Evolutionary conservation across 2,329 filamentous ascomycete species (phyloP), one percentile per base, ranked within the genome.

Genomic region (Cadophora luteo-olivacea): DNA sequence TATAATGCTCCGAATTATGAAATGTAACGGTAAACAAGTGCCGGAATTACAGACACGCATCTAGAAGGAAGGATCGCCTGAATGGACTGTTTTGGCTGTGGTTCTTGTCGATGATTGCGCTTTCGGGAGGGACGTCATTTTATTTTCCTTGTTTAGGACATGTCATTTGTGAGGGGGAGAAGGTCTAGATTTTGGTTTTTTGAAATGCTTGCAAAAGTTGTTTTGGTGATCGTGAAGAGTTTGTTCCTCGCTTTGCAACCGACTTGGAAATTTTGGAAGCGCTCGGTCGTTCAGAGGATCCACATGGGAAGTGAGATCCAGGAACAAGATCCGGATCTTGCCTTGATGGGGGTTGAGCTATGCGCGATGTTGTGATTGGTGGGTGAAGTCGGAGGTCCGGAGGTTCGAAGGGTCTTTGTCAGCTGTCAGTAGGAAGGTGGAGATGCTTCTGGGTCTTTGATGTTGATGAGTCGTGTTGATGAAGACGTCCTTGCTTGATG

Each of bases 41-140:
- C 51, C 51, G 51, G 51, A 54, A 54, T 54, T 54, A 54, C 51
- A 54, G 51, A 54, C 22, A 32, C 51, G 51, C 51, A 54, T 54
- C 51, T 54, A 54, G 51, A 54, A 54, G 51, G 51, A 32, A 2
- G 11, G 51, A 54, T 54, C 51, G 51, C 32, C 51, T 49, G 51
- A 52, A 14, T 32, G 25, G 45, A 49, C 45, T 9, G 5, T 22
- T 49, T 49, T 19, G 45, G 45, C 11, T 49, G 45, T 6, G 12
- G n/a, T n/a, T 1, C 16, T 49, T 49, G 45, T 19, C 51, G 51
- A 54, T 54, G 51, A 54, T 54, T 54, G 25, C 24, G 11, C 11
- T 54, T 54, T 32, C 32, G 51, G 51, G 51, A 54, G 24, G 24
- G 51, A 16, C 8, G 51, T 54, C 51, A 54, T 54, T 54, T 54